Percentiles rank a stretch among this genome's conserved stretches.
phyloP scores from a whole-genome alignment of 129 eudicot genomes.

The Arctium minus region DNA sequence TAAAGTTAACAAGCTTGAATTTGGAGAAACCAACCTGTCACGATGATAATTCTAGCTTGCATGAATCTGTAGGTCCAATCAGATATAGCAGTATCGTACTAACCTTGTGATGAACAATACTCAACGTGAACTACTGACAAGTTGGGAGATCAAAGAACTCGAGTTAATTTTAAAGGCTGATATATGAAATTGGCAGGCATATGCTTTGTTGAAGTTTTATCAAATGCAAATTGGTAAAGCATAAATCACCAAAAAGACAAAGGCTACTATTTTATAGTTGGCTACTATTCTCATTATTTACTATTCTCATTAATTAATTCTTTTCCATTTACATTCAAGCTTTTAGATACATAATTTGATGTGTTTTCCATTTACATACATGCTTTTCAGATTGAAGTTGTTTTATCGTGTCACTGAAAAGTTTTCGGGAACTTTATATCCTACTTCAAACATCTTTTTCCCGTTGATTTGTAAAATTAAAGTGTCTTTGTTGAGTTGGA shows the following conservation, averaged over 20 bases:
- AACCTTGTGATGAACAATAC: constrained; percentile 61
- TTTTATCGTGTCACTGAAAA: no score
- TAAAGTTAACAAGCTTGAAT: neutral
- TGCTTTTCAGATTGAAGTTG: no score
- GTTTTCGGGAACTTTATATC: no score
- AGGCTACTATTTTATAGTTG: neutral
- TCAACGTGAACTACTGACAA: constrained; percentile 57
- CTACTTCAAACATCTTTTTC: no score
- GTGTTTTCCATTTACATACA: no score
- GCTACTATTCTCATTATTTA: no score
- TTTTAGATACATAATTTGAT: no score
- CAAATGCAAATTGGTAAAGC: neutral
- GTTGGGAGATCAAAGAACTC: neutral
- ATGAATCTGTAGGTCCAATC: constrained; percentile 72
- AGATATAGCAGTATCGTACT: constrained; percentile 39
- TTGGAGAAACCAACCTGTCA: constrained; percentile 34
- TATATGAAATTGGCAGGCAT: neutral
- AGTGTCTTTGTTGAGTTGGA: no score
- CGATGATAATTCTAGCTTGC: constrained; percentile 55
- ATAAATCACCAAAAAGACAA: neutral
- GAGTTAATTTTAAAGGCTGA: neutral
- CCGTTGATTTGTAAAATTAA: no score
- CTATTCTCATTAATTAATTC: no score
- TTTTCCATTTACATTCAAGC: no score
- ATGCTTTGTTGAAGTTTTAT: neutral